These are phyloP conservation scores for Paracamarosporium sp. DNA, from an alignment of 2,329 filamentous ascomycete species.

Conservation along the genomic window DNA sequence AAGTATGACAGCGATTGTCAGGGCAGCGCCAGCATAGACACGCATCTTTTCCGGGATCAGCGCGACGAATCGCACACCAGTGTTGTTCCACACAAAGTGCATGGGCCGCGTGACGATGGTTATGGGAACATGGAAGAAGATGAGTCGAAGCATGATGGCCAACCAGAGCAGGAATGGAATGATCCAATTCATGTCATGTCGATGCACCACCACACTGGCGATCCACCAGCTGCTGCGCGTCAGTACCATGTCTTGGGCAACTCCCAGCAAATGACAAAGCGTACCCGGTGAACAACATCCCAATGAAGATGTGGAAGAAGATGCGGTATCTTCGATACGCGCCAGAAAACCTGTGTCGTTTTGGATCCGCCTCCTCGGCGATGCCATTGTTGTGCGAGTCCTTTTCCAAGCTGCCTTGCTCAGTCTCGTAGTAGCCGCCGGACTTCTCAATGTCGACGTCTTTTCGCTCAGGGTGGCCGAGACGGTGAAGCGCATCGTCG, in stretches of 20 bases:
- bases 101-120: constrained; percentile 71
- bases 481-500: constrained; percentile 50
- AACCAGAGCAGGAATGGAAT: constrained; percentile 85
- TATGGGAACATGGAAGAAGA: constrained; percentile 77
- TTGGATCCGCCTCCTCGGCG: constrained; percentile 34
- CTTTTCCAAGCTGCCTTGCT: constrained; percentile 51
- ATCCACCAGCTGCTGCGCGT: constrained; percentile 71
- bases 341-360: constrained; percentile 40
- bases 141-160: constrained; percentile 72
- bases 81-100: constrained; percentile 71
- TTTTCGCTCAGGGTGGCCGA: constrained; percentile 33
- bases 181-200: constrained; percentile 77
- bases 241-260: constrained; percentile 17
- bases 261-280: constrained; percentile 10
- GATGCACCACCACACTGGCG: constrained; percentile 74
- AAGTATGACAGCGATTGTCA: constrained; percentile 76
- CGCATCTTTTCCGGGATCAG: constrained; percentile 72
- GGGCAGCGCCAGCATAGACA: constrained; percentile 65
- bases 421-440: constrained; percentile 44
- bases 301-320: constrained; percentile 50
- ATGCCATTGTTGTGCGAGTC: constrained; percentile 22
- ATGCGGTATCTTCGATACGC: constrained; percentile 50
- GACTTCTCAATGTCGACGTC: constrained; percentile 43
- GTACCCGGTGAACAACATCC: constrained; percentile 61
- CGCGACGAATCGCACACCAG: constrained; percentile 64